Evolutionary conservation across 495 filamentous ascomycete genomes (phyloP).

Genomic region (Stereocaulon alpinum): DNA sequence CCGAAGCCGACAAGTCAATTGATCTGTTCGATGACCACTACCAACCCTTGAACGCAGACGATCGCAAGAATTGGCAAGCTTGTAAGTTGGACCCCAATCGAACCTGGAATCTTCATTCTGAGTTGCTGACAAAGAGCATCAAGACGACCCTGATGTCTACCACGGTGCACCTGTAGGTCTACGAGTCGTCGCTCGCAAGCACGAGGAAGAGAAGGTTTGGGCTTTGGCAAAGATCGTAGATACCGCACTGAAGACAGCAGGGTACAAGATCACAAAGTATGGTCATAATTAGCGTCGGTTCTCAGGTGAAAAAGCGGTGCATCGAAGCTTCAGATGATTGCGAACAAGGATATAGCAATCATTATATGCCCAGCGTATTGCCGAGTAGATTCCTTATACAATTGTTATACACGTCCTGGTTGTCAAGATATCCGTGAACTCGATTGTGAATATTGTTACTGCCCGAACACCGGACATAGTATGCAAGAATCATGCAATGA

Average conservation of each 20-base stretch:
- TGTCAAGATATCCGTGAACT: too few relatives aligned
- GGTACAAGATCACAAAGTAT: too few relatives aligned
- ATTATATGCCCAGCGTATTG: too few relatives aligned
- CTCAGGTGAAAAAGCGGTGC: too few relatives aligned
- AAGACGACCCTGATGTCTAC: constrained; percentile 39
- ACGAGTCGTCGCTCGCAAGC: constrained; percentile 35
- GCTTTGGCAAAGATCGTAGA: constrained; percentile 31
- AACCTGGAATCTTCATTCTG: not conserved
- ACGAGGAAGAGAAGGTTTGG: constrained; percentile 40
- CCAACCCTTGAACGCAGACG: constrained; percentile 27
- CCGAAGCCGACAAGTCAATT: constrained; percentile 31
- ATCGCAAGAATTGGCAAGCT: constrained; percentile 29
- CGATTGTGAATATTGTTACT: too few relatives aligned
- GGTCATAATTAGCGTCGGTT: too few relatives aligned
- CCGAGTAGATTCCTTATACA: too few relatives aligned
- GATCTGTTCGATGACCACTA: constrained; percentile 27
- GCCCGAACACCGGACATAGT: too few relatives aligned
- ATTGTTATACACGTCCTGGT: too few relatives aligned
- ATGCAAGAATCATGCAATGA: too few relatives aligned
- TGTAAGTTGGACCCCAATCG: constrained; percentile 21
- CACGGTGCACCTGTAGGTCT: constrained; percentile 37
- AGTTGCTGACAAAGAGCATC: not conserved
- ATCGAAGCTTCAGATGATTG: too few relatives aligned
- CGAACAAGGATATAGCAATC: too few relatives aligned
- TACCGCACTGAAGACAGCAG: constrained; percentile 6